phyloP scores from a whole-genome alignment of 75 land plant genomes.

The Picea sitchensis region DNA sequence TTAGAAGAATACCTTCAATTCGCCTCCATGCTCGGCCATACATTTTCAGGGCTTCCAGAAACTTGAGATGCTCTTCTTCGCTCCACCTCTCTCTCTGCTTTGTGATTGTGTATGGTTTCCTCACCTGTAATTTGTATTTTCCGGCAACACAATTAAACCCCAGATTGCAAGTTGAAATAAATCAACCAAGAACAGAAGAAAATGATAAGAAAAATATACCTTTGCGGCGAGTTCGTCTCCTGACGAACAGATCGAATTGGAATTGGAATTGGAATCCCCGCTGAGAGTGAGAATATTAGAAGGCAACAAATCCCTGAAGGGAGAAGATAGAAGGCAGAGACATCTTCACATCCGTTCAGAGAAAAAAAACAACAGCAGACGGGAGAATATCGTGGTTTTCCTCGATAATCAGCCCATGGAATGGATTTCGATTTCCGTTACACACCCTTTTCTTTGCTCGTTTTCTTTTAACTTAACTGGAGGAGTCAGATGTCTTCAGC shows the following conservation, averaged over 20 bases:
- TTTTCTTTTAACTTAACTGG: no score
- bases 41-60: constrained; percentile 71
- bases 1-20: constrained; percentile 36
- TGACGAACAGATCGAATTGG: not conserved
- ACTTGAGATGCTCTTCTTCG: constrained; percentile 72
- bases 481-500: not conserved
- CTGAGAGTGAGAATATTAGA: not conserved
- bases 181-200: not conserved
- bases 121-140: constrained; percentile 15
- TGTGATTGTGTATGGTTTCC: constrained; percentile 81
- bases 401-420: not conserved
- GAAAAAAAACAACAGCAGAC: no score
- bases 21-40: constrained; percentile 57
- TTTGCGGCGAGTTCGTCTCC: constrained; percentile 7
- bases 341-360: not conserved
- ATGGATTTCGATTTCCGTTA: constrained; percentile 2
- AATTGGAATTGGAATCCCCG: no score
- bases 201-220: not conserved
- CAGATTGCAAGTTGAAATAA: no score
- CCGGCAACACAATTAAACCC: no score
- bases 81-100: constrained; percentile 83
- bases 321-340: not conserved
- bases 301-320: no score
- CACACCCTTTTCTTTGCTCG: not conserved
- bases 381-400: not conserved